These are phyloP conservation scores for Aspergillus ellipticus DNA, from an alignment of 495 filamentous ascomycete genomes.

Conservation along the genomic window DNA sequence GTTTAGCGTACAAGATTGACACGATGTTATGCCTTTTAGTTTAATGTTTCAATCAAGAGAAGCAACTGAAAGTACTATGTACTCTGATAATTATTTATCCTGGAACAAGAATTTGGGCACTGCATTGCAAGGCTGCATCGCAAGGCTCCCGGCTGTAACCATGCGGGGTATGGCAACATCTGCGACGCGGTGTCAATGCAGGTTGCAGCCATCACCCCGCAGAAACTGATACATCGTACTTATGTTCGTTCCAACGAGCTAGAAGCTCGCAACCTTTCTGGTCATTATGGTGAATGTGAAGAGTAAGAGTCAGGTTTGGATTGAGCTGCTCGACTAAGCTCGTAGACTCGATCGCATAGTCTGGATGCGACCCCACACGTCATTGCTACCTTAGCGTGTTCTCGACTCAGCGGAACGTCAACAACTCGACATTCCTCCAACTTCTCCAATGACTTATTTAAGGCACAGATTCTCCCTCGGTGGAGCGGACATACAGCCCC, in stretches of 20 bases:
- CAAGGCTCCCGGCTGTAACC: neutral
- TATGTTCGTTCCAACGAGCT: neutral
- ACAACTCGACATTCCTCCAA: neutral
- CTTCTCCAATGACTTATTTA: neutral
- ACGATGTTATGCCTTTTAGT: too few relatives aligned
- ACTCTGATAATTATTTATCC: too few relatives aligned
- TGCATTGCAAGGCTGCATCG: neutral
- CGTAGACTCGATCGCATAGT: neutral
- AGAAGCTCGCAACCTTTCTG: neutral
- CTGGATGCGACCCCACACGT: conserved; percentile 11
- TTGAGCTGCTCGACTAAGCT: too few relatives aligned
- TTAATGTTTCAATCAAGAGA: too few relatives aligned
- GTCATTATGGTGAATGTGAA: too few relatives aligned
- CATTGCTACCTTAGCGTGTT: conserved; percentile 10
- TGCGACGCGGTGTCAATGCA: neutral
- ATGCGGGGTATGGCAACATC: neutral
- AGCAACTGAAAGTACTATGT: too few relatives aligned
- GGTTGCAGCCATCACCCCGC: neutral
- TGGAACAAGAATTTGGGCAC: too few relatives aligned
- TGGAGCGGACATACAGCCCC: neutral
- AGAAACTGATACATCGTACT: neutral
- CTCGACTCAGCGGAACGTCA: conserved; percentile 4
- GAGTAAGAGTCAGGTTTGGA: too few relatives aligned
- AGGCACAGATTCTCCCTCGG: neutral
- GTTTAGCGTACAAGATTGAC: neutral